Conservation (phyloP, 495 filamentous ascomycete genomes). For the Stereocaulon alpinum region DNA sequence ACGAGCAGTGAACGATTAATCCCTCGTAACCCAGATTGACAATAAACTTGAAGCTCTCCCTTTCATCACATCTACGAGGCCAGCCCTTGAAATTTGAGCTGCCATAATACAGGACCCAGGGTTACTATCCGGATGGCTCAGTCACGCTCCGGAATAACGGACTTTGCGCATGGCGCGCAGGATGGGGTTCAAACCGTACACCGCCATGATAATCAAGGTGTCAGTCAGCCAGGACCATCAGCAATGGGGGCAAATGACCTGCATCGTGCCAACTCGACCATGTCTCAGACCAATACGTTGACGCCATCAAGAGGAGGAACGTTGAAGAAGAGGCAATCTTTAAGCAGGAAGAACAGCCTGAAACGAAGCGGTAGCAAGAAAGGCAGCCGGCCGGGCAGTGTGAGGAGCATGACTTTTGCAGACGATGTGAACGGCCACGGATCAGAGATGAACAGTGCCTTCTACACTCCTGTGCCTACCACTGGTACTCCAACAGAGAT, state of each 20-base stretch:
- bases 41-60: too few species aligned
- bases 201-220: neutral
- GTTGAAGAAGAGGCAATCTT: constrained; percentile 73
- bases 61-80: too few species aligned
- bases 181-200: constrained; percentile 8
- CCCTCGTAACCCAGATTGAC: neutral
- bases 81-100: neutral
- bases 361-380: constrained; percentile 69
- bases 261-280: constrained; percentile 42
- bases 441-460: constrained; percentile 65
- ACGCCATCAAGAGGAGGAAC: constrained; percentile 63
- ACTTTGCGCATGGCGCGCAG: constrained; percentile 16
- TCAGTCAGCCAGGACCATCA: constrained; percentile 12
- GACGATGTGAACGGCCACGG: constrained; percentile 49
- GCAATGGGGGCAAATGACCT: constrained; percentile 18
- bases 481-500: constrained; percentile 79
- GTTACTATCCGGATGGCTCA: constrained; percentile 12
- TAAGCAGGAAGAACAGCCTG: constrained; percentile 62
- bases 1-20: neutral
- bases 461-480: constrained; percentile 82
- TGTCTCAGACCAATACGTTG: constrained; percentile 40
- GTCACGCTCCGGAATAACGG: constrained; percentile 5
- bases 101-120: neutral
- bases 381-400: constrained; percentile 70
- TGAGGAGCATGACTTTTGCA: constrained; percentile 59